Evolutionary conservation across 441 rosid genomes (phyloP).

Genomic region (Raphanus hybrid): DNA sequence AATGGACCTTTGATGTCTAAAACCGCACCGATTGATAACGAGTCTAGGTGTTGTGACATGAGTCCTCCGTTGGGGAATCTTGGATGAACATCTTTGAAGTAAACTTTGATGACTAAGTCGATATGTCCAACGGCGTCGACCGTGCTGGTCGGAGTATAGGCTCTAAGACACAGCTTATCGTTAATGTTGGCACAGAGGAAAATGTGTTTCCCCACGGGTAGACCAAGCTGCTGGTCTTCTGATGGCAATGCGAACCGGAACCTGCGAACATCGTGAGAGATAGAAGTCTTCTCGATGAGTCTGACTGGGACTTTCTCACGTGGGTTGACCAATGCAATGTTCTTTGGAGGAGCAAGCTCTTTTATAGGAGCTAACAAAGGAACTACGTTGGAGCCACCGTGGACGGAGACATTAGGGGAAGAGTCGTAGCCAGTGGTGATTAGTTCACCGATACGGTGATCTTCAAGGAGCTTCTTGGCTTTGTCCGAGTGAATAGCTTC

Average conservation of each 20-base stretch:
- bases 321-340: conserved; percentile 65
- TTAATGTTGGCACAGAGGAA: conserved; percentile 70
- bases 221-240: conserved; percentile 69
- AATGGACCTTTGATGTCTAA: conserved; percentile 87
- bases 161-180: conserved; percentile 78
- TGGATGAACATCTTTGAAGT: conserved; percentile 78
- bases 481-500: conserved; percentile 92
- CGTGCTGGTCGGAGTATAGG: conserved; percentile 80
- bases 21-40: conserved; percentile 56
- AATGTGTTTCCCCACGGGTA: conserved; percentile 87
- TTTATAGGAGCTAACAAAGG: conserved; percentile 61
- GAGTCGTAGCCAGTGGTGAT: conserved; percentile 71
- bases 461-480: conserved; percentile 82
- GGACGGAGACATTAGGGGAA: conserved; percentile 72
- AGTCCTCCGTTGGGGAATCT: conserved; percentile 83
- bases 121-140: conserved; percentile 71
- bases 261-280: conserved; percentile 74
- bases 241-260: conserved; percentile 74
- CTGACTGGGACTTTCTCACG: conserved; percentile 78
- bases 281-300: conserved; percentile 61
- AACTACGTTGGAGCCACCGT: conserved; percentile 53
- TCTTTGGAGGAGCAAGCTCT: conserved; percentile 48
- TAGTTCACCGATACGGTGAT: conserved; percentile 76
- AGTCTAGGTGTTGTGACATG: conserved; percentile 79
- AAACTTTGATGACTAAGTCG: conserved; percentile 78